Percentiles rank a stretch among this genome's conserved stretches.
Conservation (phyloP, 768 basidiomycete genomes). For the Boletus rubescentipes region DNA sequence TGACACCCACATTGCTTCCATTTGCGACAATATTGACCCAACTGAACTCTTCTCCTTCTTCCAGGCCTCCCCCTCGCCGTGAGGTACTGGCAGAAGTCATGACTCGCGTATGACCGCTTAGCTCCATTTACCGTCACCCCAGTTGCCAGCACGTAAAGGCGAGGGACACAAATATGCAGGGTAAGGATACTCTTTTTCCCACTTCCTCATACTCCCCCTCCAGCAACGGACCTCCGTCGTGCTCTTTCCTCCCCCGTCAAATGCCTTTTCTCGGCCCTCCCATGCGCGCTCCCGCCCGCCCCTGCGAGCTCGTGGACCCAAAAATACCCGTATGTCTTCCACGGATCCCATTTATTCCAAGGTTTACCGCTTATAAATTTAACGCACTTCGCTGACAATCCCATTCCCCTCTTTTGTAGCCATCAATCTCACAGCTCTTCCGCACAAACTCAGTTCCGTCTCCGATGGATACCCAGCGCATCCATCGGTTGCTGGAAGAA, state of each 20-base stretch:
- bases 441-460: conserved; percentile 29
- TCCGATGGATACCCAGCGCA: conserved; percentile 17
- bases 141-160: conserved; percentile 4
- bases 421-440: conserved; percentile 30
- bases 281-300: background rate
- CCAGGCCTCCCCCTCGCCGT: too few relatives aligned
- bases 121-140: too few relatives aligned
- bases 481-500: conserved; percentile 16
- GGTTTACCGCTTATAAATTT: background rate
- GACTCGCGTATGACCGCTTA: too few relatives aligned
- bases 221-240: background rate
- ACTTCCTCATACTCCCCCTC: background rate
- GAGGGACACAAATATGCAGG: background rate
- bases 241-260: background rate
- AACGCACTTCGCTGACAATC: background rate
- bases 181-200: background rate
- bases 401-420: conserved; percentile 1
- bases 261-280: conserved; percentile 9
- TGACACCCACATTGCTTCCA: too few relatives aligned
- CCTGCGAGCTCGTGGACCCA: conserved; percentile 11
- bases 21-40: background rate
- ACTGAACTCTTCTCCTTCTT: background rate
- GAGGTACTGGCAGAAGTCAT: too few relatives aligned
- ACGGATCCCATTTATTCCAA: background rate
- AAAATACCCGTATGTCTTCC: conserved; percentile 24